Base-by-base conservation (phyloP, 768 basidiomycete species). In the Boletus huronensis region DNA sequence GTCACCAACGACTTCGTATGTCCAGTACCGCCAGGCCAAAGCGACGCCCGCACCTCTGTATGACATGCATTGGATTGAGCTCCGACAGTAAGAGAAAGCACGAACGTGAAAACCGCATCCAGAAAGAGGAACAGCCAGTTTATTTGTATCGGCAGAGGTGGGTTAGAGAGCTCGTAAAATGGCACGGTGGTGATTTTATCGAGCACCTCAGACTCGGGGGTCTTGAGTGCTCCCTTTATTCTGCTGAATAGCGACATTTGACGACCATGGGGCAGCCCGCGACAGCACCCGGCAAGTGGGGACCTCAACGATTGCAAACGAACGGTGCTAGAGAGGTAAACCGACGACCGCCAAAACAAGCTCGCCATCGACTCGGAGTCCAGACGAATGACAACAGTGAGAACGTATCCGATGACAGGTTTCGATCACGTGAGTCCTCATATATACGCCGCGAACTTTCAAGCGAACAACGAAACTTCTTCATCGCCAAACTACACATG, bases 81-180 rank as follows among this genome's bases (percentile, higher is more conserved):
- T 2, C 42, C 13, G 44, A 41, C 39, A 29, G 16, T 5, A 40
- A 19, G 52, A 38, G 9, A 36, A 23, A 38, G 23, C 38, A 64
- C 68, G 48, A 48, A 69, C 68, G 68, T 71, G 52, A 70, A 70
- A 14, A 70, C 48, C 1, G 63, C 65, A 32, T 69, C 68, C 29
- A 69, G 34, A 29, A 70, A 49, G 42, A 69, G 63, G 39, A 71
- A 65, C 25, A 62, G 8, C 68, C 60, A 65, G 19, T 67, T 66
- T 28, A 70, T 29, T 50, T 57, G 63, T 47, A 69, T 55, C 21
- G 58, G 61, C 8, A n/a, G 38, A 8, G 58, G 61, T 11, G 65
- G 40, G n/a, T 34, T 51, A 5, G 53, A 52, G 29, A 67, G 58
- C 46, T 65, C 61, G 35, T 69, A 69, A 25, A 69, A 70, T 5